Evolutionary conservation across 768 basidiomycete genomes (phyloP).

Genomic region (Boletus pseudopeckii): DNA sequence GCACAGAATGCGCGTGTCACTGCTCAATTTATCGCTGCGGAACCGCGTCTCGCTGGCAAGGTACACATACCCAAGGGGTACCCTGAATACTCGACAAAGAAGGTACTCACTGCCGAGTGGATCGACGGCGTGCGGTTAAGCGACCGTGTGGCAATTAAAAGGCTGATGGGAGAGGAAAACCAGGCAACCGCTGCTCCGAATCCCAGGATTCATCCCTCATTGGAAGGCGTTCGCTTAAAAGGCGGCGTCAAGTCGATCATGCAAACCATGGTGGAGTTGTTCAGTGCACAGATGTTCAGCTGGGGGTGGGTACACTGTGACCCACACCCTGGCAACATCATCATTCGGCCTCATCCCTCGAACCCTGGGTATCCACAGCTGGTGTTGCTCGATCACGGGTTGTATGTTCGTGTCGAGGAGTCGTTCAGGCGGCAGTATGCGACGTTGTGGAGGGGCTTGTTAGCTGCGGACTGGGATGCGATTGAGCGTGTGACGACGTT

Average conservation of each 20-base stretch:
- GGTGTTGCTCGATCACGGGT: slow-evolving; percentile 88
- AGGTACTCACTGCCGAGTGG: slow-evolving; percentile 84
- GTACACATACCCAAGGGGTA: slow-evolving; percentile 81
- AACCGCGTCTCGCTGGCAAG: slow-evolving; percentile 63
- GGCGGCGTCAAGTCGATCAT: slow-evolving; percentile 67
- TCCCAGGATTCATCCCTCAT: neutral
- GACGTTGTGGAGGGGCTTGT: slow-evolving; percentile 66
- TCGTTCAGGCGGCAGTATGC: slow-evolving; percentile 76
- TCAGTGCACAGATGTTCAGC: slow-evolving; percentile 86
- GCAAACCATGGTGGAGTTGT: slow-evolving; percentile 84
- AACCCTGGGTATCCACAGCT: slow-evolving; percentile 46
- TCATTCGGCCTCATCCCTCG: slow-evolving; percentile 49
- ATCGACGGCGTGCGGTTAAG: slow-evolving; percentile 73
- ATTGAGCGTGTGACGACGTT: slow-evolving; percentile 48
- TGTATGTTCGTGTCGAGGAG: slow-evolving; percentile 73
- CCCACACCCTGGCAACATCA: slow-evolving; percentile 75
- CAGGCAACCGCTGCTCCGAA: neutral
- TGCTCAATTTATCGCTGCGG: slow-evolving; percentile 60
- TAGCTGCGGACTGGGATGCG: slow-evolving; percentile 51
- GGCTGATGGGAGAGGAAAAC: slow-evolving; percentile 54
- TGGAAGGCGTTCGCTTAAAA: slow-evolving; percentile 37
- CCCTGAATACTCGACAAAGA: slow-evolving; percentile 66
- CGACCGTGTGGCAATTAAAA: slow-evolving; percentile 54
- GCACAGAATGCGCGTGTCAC: slow-evolving; percentile 74
- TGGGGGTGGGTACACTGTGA: slow-evolving; percentile 91